Conservation (phyloP, 257 asterid species). For the Solanum chilense region DNA sequence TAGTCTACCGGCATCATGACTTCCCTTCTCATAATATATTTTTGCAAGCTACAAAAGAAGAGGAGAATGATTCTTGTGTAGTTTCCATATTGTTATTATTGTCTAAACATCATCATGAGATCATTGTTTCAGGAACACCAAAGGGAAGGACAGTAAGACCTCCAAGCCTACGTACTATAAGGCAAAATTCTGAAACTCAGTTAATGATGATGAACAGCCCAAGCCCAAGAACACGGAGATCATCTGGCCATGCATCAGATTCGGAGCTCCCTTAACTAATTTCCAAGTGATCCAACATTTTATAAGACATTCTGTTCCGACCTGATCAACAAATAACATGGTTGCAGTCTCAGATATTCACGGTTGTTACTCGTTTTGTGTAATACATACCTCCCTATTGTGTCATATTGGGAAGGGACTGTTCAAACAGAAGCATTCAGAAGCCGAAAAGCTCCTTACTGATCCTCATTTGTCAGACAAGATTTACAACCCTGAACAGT, state of each 20-base stretch:
- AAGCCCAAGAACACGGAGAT: constrained; percentile 41
- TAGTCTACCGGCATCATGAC: neutral
- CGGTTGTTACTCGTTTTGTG: neutral
- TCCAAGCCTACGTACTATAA: constrained; percentile 41
- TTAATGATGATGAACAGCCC: constrained; percentile 30
- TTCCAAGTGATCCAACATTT: neutral
- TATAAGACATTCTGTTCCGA: neutral
- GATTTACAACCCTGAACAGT: neutral
- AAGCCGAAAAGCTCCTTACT: neutral
- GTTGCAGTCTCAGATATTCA: neutral
- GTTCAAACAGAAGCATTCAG: neutral
- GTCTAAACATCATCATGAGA: neutral
- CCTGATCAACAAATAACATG: neutral
- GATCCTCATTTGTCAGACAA: neutral
- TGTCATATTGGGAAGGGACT: neutral
- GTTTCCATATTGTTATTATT: neutral
- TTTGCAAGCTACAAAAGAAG: neutral
- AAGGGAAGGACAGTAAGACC: constrained; percentile 53
- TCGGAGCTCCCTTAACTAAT: constrained; percentile 46
- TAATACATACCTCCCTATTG: neutral
- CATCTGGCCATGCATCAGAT: constrained; percentile 67
- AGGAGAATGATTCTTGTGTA: neutral
- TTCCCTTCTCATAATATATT: neutral
- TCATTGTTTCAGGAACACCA: constrained; percentile 43
- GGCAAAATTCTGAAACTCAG: constrained; percentile 60